Percentiles rank a stretch among this genome's conserved stretches.
Evolutionary conservation across 768 basidiomycete genomes (phyloP).

Genomic region (Lentinula detonsa): DNA sequence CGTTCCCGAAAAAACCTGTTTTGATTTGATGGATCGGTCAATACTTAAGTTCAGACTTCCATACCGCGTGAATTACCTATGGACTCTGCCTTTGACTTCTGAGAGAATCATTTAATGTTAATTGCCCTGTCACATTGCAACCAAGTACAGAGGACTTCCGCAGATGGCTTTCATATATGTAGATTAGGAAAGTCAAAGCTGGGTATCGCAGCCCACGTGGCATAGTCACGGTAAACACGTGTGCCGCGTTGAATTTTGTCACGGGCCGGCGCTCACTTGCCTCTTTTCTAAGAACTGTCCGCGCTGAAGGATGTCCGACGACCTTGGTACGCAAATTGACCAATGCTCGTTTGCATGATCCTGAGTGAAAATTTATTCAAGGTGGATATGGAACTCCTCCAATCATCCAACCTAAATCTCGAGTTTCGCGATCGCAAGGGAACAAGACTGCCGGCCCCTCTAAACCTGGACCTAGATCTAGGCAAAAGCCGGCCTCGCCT

Average conservation of each 20-base stretch:
- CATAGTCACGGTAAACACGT: neutral
- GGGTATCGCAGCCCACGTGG: neutral
- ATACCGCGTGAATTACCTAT: too few relatives aligned
- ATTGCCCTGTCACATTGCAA: neutral
- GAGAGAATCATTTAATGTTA: too few relatives aligned
- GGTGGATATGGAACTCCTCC: neutral
- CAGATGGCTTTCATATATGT: too few relatives aligned
- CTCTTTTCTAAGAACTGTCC: neutral
- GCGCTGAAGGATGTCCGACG: neutral
- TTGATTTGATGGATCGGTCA: too few relatives aligned
- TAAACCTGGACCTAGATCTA: neutral
- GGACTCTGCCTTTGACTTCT: too few relatives aligned
- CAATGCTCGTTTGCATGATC: neutral
- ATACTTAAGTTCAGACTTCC: too few relatives aligned
- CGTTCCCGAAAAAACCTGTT: too few relatives aligned
- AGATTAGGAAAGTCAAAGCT: neutral
- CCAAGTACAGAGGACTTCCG: neutral
- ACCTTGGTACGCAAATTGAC: neutral
- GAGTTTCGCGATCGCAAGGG: neutral
- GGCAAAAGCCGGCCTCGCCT: neutral
- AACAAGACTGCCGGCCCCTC: neutral
- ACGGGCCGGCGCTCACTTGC: neutral
- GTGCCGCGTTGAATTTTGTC: neutral
- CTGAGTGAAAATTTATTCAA: neutral
- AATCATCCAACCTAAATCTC: neutral